These are phyloP conservation scores for Fraxinus velutina DNA, from an alignment of 305 asterid species.

Conservation along the genomic window DNA sequence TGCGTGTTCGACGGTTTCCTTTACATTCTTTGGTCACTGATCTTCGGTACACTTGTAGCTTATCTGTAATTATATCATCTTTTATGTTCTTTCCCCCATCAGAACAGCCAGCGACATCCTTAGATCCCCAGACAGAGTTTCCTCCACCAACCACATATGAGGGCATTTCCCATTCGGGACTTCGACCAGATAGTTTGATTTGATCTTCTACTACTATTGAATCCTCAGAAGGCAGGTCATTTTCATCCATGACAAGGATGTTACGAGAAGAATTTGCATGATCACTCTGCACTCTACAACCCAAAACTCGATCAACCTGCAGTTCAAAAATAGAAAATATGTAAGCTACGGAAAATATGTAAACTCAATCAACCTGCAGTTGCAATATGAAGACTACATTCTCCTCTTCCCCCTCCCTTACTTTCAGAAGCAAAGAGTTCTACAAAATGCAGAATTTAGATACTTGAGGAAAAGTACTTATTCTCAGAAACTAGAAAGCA, in stretches of 20 bases:
- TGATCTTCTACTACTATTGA: constrained; percentile 39
- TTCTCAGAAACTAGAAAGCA: neutral
- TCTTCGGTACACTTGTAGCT: constrained; percentile 55
- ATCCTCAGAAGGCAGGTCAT: constrained; percentile 25
- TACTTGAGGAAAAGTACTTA: neutral
- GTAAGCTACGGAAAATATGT: neutral
- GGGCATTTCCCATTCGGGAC: constrained; percentile 35
- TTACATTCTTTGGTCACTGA: constrained; percentile 48
- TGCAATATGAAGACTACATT: neutral
- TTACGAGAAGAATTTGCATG: constrained; percentile 12
- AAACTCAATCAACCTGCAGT: neutral
- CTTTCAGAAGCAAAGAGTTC: neutral
- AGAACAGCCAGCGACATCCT: constrained; percentile 41
- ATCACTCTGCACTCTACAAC: constrained; percentile 37
- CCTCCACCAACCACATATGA: constrained; percentile 33
- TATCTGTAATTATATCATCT: constrained; percentile 36
- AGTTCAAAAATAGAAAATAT: neutral
- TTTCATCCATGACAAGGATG: constrained; percentile 22
- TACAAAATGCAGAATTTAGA: neutral
- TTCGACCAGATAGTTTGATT: constrained; percentile 30
- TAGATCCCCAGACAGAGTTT: constrained; percentile 36
- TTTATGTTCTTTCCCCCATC: constrained; percentile 37
- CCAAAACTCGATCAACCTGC: constrained; percentile 50
- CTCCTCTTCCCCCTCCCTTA: neutral
- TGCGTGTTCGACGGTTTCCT: constrained; percentile 9